Base-by-base conservation (phyloP, 2,329 filamentous ascomycete genomes). In the Karstenula rhodostoma region DNA sequence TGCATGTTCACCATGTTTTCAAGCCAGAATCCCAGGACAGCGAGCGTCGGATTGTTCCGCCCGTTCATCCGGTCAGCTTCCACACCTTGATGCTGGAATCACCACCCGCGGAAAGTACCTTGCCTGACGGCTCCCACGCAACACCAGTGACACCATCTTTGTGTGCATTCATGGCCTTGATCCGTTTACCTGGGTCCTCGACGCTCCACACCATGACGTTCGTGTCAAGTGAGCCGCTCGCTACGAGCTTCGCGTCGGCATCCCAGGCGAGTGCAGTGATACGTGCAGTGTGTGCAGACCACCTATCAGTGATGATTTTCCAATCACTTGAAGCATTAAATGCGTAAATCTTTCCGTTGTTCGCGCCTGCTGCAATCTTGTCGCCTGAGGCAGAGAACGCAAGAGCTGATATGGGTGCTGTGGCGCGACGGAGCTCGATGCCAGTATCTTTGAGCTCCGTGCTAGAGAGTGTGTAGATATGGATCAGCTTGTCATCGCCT, bases 71-170 rank as follows among this genome's bases (percentile, higher is more conserved):
- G 57, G 70, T 64, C 22, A 77, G 60, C 19, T 68, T 85, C 95
- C 95, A 99, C 52, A 94, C 84, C 84, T 98, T 99, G 50, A 99
- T 86, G 0, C 92, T 90, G 35, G 92, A 94, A 84, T 99, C 95
- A 12, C 89, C 91, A 48, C 95, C 95, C 4, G 88, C 87, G 68
- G 90, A 96, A 10, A 91, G 88, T 52, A 98, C 84, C 79, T 86
- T 92, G 7, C 65, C 67, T 78, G 59, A 83, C 59, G 68, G 67
- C 83, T 92, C 84, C 93, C 94, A 99, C 13, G 86, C 86, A 17
- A 98, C 90, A 17, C 92, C 94, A 67, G 90, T 93, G 19, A 98
- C 93, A 10, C 95, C 95, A 73, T 98, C 95, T 81, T 97, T 97
- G 81, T 99, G 95, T 52, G 94, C 93, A 73, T 97, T 96, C 23